Evolutionary conservation across 495 filamentous ascomycete species (phyloP).

Genomic region (Talaromyces nanjingensis): DNA sequence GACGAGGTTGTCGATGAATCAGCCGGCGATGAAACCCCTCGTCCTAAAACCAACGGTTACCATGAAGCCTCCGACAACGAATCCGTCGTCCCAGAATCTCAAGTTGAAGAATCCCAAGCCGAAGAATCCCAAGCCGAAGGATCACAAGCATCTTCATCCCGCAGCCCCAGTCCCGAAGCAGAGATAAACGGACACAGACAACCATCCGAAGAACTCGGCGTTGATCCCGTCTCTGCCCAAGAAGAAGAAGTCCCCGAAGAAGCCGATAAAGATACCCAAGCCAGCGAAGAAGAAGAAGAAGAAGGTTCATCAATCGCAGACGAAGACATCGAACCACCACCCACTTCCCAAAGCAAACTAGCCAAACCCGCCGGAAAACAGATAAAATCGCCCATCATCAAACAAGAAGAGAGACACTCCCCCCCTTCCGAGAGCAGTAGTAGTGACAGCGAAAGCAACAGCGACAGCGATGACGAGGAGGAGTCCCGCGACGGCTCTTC

Average conservation of each 20-base stretch:
- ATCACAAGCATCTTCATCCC: neutral
- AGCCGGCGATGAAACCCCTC: neutral
- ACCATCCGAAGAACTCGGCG: neutral
- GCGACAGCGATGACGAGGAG: slow-evolving; percentile 8
- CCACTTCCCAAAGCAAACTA: neutral
- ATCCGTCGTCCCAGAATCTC: neutral
- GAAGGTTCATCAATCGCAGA: neutral
- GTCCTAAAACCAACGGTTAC: neutral
- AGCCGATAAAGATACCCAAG: neutral
- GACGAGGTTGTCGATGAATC: neutral
- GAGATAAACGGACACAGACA: neutral
- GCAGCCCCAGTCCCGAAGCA: neutral
- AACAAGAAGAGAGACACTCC: neutral
- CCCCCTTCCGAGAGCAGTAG: neutral
- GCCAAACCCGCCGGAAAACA: neutral
- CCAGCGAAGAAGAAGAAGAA: neutral
- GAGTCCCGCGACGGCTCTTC: neutral
- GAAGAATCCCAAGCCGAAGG: neutral
- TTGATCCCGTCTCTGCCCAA: neutral
- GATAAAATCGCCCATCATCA: neutral
- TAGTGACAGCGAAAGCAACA: neutral
- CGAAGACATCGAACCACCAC: neutral
- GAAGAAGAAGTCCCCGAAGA: neutral
- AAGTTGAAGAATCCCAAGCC: neutral
- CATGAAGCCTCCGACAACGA: neutral